Conservation (phyloP, 2,329 filamentous ascomycete species). For the Trichothecium roseum region DNA sequence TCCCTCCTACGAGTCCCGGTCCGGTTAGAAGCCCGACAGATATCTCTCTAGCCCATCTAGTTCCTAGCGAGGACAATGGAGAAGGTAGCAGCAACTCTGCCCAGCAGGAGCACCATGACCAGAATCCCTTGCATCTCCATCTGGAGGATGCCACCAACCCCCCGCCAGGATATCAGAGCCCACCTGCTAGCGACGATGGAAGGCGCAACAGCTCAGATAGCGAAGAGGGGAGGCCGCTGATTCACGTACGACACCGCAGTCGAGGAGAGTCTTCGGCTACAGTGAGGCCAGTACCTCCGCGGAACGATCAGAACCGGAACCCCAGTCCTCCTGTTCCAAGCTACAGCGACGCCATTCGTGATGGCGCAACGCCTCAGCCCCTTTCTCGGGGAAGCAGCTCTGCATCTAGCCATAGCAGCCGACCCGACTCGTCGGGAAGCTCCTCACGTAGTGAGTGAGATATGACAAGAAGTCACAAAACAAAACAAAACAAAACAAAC, state of each 20-base stretch:
- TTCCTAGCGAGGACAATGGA: conserved; percentile 60
- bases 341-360: conserved; percentile 64
- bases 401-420: no score
- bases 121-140: conserved; percentile 26
- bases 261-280: conserved; percentile 39
- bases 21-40: conserved; percentile 87
- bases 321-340: conserved; percentile 61
- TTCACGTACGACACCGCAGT: conserved; percentile 38
- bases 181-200: conserved; percentile 45
- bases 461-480: no score
- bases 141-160: conserved; percentile 49
- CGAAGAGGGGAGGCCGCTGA: conserved; percentile 44
- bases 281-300: conserved; percentile 12
- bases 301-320: conserved; percentile 9
- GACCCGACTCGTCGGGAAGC: no score
- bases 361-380: conserved; percentile 23
- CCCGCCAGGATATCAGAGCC: conserved; percentile 63
- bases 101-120: conserved; percentile 18
- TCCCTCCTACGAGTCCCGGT: conserved; percentile 74
- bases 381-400: not conserved
- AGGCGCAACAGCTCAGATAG: conserved; percentile 47
- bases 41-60: conserved; percentile 83
- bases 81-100: conserved; percentile 33
- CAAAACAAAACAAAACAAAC: conserved; percentile 7
- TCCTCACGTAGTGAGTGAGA: no score